These are phyloP conservation scores for Dimocarpus longan DNA, from an alignment of 345 rosid genomes.

Conservation along the genomic window DNA sequence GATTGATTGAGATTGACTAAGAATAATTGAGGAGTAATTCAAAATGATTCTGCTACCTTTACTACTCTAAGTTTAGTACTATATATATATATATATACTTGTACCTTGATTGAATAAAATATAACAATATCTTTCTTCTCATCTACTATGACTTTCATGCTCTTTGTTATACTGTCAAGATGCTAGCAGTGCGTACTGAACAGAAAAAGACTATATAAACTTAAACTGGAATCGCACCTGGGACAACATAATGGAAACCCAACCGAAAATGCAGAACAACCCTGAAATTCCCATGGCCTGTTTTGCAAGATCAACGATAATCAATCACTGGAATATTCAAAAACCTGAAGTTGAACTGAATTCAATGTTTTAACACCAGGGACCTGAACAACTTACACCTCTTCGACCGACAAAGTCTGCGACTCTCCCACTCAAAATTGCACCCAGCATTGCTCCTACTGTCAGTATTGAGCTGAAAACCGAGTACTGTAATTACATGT, in stretches of 20 bases:
- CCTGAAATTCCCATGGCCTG: slow-evolving; percentile 43
- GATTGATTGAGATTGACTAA: too few relatives aligned
- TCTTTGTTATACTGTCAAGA: neutral
- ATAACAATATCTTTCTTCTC: too few relatives aligned
- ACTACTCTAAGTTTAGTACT: too few relatives aligned
- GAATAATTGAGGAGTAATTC: too few relatives aligned
- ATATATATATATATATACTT: too few relatives aligned
- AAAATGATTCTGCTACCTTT: too few relatives aligned
- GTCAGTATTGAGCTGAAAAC: neutral
- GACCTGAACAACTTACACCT: slow-evolving; percentile 24
- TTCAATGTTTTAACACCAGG: neutral
- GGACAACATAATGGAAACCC: slow-evolving; percentile 32
- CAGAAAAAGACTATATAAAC: neutral
- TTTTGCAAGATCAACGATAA: neutral
- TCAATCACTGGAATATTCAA: neutral
- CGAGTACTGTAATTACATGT: too few relatives aligned
- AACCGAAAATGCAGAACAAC: slow-evolving; percentile 31
- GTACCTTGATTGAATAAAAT: too few relatives aligned
- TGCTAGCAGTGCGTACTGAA: neutral
- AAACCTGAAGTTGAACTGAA: neutral
- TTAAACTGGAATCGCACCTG: slow-evolving; percentile 11
- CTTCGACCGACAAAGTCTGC: slow-evolving; percentile 40
- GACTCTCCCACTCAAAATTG: slow-evolving; percentile 31
- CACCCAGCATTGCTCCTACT: slow-evolving; percentile 39
- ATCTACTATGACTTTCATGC: too few relatives aligned